These are phyloP conservation scores for Phlyctochytrium arcticum DNA, from an alignment of 192 early-diverging fungal genomes.

Conservation along the genomic window DNA sequence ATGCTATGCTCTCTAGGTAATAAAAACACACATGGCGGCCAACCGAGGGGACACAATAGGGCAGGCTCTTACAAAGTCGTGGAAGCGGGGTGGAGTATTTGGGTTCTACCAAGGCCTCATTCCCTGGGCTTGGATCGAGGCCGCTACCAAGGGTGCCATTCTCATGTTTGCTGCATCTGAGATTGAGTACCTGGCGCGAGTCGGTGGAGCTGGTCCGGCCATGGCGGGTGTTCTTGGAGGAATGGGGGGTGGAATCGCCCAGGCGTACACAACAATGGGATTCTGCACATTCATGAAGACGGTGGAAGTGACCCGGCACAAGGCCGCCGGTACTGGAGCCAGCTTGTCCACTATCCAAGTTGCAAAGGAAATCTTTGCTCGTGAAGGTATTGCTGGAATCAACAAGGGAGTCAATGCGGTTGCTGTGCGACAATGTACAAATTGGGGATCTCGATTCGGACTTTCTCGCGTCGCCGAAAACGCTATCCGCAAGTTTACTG, in stretches of 20 bases:
- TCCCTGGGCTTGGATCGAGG: slow-evolving; percentile 77
- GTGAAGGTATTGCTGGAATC: slow-evolving; percentile 92
- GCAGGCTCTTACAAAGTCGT: slow-evolving; percentile 70
- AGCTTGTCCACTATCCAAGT: slow-evolving; percentile 74
- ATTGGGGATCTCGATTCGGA: slow-evolving; percentile 97
- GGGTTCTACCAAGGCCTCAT: slow-evolving; percentile 96
- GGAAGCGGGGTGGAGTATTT: slow-evolving; percentile 67
- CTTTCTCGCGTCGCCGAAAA: slow-evolving; percentile 57
- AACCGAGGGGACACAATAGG: slow-evolving; percentile 81
- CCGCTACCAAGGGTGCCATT: slow-evolving; percentile 75
- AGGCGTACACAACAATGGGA: slow-evolving; percentile 99
- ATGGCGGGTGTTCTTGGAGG: slow-evolving; percentile 86
- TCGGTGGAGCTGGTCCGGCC: slow-evolving; percentile 12
- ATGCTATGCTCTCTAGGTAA: too few species aligned
- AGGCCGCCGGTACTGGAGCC: slow-evolving; percentile 51
- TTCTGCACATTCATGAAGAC: slow-evolving; percentile 99
- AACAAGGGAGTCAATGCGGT: slow-evolving; percentile 99
- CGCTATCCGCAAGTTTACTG: slow-evolving; percentile 49
- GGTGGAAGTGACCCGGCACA: slow-evolving; percentile 92
- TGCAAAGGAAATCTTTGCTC: slow-evolving; percentile 84
- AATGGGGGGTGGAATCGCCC: slow-evolving; percentile 90
- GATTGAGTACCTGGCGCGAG: slow-evolving; percentile 56
- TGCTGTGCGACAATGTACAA: slow-evolving; percentile 93
- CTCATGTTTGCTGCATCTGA: slow-evolving; percentile 70
- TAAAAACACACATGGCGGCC: slow-evolving; percentile 55